These are phyloP conservation scores for Leishmania major DNA, from an alignment of 208 protist genomes.

Conservation along the genomic window DNA sequence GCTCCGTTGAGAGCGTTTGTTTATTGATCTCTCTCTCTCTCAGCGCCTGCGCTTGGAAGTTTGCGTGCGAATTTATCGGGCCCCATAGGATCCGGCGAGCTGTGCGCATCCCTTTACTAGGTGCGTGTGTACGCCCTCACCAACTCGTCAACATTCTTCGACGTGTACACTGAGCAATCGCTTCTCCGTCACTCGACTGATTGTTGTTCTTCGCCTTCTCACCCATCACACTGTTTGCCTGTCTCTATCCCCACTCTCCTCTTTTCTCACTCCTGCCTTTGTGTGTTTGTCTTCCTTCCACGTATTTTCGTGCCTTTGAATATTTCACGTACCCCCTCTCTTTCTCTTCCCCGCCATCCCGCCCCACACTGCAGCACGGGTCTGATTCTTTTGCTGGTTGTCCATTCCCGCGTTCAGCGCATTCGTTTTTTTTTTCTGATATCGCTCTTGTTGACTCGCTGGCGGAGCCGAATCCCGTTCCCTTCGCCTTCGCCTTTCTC, in stretches of 20 bases:
- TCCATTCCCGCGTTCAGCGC: not conserved
- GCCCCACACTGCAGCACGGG: not conserved
- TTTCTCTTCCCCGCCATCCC: not conserved
- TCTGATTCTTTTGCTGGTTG: not conserved
- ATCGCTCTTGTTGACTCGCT: not conserved
- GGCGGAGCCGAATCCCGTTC: not conserved
- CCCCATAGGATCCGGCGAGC: no score
- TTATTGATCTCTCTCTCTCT: not conserved
- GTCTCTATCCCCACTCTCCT: constrained; percentile 2
- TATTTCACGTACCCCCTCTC: not conserved
- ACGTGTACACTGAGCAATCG: constrained; percentile 1
- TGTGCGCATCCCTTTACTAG: not conserved
- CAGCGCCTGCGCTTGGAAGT: not conserved
- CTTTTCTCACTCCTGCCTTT: constrained; percentile 20
- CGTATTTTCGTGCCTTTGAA: not conserved
- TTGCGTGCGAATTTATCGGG: not conserved
- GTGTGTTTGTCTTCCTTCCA: constrained; percentile 5
- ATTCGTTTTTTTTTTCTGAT: not conserved
- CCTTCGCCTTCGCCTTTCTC: not conserved
- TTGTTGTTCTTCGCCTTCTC: constrained; percentile 11
- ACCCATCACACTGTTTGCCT: not conserved
- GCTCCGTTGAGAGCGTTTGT: not conserved
- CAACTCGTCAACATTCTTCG: not conserved
- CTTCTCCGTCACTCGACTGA: constrained; percentile 1
- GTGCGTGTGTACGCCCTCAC: not conserved